A percentile compares a stretch with the other conserved stretches of the same genome.
Conservation (phyloP, 2,329 filamentous ascomycete species). For the Rhynchosporium graminicola region DNA sequence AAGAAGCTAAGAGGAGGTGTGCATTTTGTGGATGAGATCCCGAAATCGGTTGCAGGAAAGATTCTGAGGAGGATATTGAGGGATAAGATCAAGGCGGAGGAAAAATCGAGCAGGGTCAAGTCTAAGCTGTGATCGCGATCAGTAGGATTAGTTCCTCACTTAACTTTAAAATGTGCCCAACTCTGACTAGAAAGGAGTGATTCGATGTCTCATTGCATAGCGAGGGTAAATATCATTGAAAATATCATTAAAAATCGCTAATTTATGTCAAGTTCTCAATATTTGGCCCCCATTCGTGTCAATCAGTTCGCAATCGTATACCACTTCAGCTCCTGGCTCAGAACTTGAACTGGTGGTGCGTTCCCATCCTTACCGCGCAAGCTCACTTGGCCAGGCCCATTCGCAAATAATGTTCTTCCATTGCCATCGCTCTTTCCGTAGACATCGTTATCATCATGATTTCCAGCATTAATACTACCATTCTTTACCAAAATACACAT, state of each 20-base stretch:
- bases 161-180: not conserved
- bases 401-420: conserved; percentile 28
- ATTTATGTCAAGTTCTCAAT: too few species aligned
- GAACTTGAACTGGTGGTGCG: conserved; percentile 17
- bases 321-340: conserved; percentile 28
- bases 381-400: conserved; percentile 27
- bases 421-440: not conserved
- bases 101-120: not conserved
- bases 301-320: conserved; percentile 20
- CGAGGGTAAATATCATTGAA: too few species aligned
- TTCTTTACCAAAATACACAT: conserved; percentile 25
- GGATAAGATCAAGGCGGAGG: conserved; percentile 42
- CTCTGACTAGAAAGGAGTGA: not conserved
- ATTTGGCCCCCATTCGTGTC: not conserved
- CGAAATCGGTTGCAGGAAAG: conserved; percentile 64
- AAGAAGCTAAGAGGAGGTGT: conserved; percentile 73
- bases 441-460: not conserved
- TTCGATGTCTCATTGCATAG: too few species aligned
- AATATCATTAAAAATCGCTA: too few species aligned
- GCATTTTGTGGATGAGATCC: conserved; percentile 63
- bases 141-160: not conserved
- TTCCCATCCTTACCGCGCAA: conserved; percentile 23
- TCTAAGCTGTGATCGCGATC: conserved; percentile 14
- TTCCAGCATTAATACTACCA: not conserved
- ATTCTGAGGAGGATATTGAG: conserved; percentile 50